These are phyloP conservation scores for Ramularia endophylla DNA, from an alignment of 2,329 filamentous ascomycete species.

Conservation along the genomic window DNA sequence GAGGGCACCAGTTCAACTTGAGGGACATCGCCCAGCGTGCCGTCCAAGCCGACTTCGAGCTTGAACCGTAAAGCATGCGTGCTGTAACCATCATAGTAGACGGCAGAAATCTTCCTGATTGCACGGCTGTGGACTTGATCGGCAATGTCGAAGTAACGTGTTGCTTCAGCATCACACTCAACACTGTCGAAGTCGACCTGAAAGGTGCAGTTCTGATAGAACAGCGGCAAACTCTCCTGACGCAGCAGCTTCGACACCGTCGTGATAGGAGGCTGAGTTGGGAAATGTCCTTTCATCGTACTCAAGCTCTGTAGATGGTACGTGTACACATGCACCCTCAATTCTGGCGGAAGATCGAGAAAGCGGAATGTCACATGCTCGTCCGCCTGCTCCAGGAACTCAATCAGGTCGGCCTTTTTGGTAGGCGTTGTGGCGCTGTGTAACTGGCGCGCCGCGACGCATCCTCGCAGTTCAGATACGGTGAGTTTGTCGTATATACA, in stretches of 20 bases:
- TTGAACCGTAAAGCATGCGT: too few relatives aligned
- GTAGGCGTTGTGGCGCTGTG: neutral
- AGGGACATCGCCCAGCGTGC: too few relatives aligned
- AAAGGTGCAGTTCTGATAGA: neutral
- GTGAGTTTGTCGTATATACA: too few relatives aligned
- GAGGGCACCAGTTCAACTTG: too few relatives aligned
- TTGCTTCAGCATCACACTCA: too few relatives aligned
- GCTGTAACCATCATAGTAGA: too few relatives aligned
- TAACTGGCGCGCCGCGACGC: neutral
- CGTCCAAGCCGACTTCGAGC: too few relatives aligned
- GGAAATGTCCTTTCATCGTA: neutral
- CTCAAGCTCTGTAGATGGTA: neutral
- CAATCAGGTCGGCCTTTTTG: neutral
- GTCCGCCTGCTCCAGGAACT: constrained; percentile 50
- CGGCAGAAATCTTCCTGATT: too few relatives aligned
- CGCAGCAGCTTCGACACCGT: neutral
- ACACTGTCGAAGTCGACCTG: neutral
- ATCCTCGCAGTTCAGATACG: too few relatives aligned
- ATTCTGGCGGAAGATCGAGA: neutral
- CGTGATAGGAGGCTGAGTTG: neutral
- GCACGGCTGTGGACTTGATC: too few relatives aligned
- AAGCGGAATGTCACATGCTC: constrained; percentile 25
- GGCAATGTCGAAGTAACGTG: too few relatives aligned
- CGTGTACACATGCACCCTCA: neutral
- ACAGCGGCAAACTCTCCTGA: neutral